Evolutionary conservation across 345 rosid species (phyloP).

Genomic region (Hibiscus syriacus): DNA sequence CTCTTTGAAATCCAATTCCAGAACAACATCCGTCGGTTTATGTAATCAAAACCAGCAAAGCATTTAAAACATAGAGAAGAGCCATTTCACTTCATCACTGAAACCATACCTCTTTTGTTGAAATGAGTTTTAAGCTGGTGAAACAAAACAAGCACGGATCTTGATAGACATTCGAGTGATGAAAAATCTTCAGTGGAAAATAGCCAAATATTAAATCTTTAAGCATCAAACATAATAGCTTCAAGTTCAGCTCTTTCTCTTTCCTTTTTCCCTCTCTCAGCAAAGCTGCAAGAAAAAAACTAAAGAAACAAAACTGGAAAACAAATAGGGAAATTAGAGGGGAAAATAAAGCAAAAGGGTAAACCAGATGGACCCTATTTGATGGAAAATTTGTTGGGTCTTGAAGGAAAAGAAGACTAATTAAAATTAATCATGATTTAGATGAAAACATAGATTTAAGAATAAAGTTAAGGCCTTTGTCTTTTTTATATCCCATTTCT

Average conservation of each 20-base stretch:
- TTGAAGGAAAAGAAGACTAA: background rate
- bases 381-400: conserved; percentile 9
- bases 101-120: conserved; percentile 11
- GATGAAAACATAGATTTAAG: background rate
- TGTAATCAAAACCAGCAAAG: background rate
- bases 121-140: conserved; percentile 1
- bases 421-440: background rate
- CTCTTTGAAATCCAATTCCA: background rate
- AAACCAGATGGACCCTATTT: conserved; percentile 1
- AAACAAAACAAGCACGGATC: conserved; percentile 5
- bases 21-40: background rate
- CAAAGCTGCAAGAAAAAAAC: background rate
- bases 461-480: background rate
- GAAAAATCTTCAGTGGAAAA: background rate
- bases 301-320: background rate
- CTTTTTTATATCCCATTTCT: background rate
- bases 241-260: background rate
- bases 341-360: background rate
- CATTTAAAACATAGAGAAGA: background rate
- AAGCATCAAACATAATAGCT: conserved; percentile 7
- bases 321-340: background rate
- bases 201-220: conserved; percentile 2
- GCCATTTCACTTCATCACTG: background rate
- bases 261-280: background rate
- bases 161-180: background rate